Conservation (phyloP, 768 basidiomycete species). For the Tylopilus plumbeoviolaceoides region DNA sequence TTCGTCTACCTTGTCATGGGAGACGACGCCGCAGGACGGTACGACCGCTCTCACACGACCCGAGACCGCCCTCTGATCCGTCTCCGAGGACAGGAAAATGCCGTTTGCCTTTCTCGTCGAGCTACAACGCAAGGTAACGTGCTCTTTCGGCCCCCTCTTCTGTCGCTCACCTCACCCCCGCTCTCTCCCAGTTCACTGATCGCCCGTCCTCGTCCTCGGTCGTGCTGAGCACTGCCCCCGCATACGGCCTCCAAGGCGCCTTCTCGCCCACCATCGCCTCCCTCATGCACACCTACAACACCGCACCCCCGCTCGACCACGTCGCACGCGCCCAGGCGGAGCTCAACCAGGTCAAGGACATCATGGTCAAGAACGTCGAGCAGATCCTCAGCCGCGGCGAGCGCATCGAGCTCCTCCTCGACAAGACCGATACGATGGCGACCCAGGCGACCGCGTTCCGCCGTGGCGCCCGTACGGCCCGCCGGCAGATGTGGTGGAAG, state of each 20-base stretch:
- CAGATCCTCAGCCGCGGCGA: slow-evolving; percentile 93
- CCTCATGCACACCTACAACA: slow-evolving; percentile 86
- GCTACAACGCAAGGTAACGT: slow-evolving; percentile 67
- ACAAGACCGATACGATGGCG: slow-evolving; percentile 96
- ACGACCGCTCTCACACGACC: neutral
- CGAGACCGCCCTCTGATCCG: neutral
- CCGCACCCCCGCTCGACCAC: slow-evolving; percentile 82
- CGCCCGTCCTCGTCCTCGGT: slow-evolving; percentile 63
- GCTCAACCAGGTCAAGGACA: slow-evolving; percentile 86
- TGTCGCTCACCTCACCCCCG: neutral
- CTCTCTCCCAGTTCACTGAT: slow-evolving; percentile 46
- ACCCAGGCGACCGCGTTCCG: slow-evolving; percentile 92
- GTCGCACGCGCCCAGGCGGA: slow-evolving; percentile 87
- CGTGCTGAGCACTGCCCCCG: slow-evolving; percentile 42
- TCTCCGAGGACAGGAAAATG: slow-evolving; percentile 55
- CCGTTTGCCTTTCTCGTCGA: slow-evolving; percentile 92
- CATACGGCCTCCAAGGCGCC: slow-evolving; percentile 65
- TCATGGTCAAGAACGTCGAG: slow-evolving; percentile 99
- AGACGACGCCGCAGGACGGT: slow-evolving; percentile 90
- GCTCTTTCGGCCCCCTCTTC: neutral
- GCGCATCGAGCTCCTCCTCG: slow-evolving; percentile 90
- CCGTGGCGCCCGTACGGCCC: slow-evolving; percentile 77
- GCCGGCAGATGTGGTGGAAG: slow-evolving; percentile 89
- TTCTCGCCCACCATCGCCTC: slow-evolving; percentile 67
- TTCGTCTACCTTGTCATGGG: slow-evolving; percentile 92